Evolutionary conservation across 768 basidiomycete genomes (phyloP).

Genomic region (Dendrothele bispora): DNA sequence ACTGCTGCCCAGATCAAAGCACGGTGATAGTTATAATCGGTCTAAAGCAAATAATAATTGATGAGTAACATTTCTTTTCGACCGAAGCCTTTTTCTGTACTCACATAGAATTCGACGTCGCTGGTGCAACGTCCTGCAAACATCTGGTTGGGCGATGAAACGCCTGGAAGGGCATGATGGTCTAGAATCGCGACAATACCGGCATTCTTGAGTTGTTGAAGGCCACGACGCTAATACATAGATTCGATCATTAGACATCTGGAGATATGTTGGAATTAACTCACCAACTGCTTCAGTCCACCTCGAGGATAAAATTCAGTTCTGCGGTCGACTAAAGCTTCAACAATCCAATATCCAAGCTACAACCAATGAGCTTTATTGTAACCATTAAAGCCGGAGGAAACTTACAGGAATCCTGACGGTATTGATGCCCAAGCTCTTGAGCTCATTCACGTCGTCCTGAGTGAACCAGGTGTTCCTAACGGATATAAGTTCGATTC

Average conservation of each 20-base stretch:
- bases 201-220: slow-evolving; percentile 57
- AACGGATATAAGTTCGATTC: too few relatives aligned
- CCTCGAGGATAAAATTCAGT: slow-evolving; percentile 70
- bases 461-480: too few relatives aligned
- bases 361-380: too few relatives aligned
- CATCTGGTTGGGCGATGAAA: slow-evolving; percentile 56
- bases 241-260: neutral
- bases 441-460: too few relatives aligned
- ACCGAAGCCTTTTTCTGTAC: slow-evolving; percentile 20
- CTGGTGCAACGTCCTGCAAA: slow-evolving; percentile 76
- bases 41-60: slow-evolving; percentile 38
- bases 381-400: too few relatives aligned
- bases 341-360: slow-evolving; percentile 85
- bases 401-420: too few relatives aligned
- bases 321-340: slow-evolving; percentile 61
- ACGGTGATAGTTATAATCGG: slow-evolving; percentile 68
- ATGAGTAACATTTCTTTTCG: neutral
- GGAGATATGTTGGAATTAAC: slow-evolving; percentile 14
- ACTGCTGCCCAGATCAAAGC: slow-evolving; percentile 82
- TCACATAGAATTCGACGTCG: slow-evolving; percentile 73
- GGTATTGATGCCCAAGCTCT: too few relatives aligned
- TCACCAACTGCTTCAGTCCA: slow-evolving; percentile 63
- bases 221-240: slow-evolving; percentile 55
- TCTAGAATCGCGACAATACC: slow-evolving; percentile 68
- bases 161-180: slow-evolving; percentile 67